Evolutionary conservation across 345 rosid species (phyloP).

Genomic region (Eucalyptus leucophloia): DNA sequence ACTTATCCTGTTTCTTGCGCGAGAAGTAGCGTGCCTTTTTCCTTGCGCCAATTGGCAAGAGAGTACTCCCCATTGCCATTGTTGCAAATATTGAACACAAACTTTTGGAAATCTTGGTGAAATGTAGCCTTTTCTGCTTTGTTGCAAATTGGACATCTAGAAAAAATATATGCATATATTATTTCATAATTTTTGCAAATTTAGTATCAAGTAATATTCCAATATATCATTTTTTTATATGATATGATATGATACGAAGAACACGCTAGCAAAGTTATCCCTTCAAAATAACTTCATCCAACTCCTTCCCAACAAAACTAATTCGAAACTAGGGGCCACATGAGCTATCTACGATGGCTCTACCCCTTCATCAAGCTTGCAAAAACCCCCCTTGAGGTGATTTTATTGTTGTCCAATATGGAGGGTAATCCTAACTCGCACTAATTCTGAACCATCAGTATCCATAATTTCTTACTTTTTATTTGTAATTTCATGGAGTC

Average conservation of each 20-base stretch:
- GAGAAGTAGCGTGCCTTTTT: not conserved
- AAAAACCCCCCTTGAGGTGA: too few species aligned
- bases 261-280: not conserved
- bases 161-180: not conserved
- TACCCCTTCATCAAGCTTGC: not conserved
- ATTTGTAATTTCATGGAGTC: not conserved
- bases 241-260: rapidly evolving
- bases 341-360: not conserved
- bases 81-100: not conserved
- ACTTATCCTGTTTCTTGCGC: not conserved
- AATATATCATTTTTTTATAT: rapidly evolving
- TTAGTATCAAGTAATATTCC: not conserved
- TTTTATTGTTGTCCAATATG: too few species aligned
- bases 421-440: not conserved
- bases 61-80: not conserved
- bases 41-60: not conserved
- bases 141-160: not conserved
- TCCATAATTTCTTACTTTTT: not conserved
- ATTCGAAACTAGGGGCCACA: not conserved
- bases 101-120: not conserved
- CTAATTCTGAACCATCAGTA: rapidly evolving
- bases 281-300: not conserved
- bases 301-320: not conserved
- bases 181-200: not conserved
- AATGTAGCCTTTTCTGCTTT: not conserved